phyloP scores from a whole-genome alignment of 2,329 filamentous ascomycete species.

The Trichophyton simii region DNA sequence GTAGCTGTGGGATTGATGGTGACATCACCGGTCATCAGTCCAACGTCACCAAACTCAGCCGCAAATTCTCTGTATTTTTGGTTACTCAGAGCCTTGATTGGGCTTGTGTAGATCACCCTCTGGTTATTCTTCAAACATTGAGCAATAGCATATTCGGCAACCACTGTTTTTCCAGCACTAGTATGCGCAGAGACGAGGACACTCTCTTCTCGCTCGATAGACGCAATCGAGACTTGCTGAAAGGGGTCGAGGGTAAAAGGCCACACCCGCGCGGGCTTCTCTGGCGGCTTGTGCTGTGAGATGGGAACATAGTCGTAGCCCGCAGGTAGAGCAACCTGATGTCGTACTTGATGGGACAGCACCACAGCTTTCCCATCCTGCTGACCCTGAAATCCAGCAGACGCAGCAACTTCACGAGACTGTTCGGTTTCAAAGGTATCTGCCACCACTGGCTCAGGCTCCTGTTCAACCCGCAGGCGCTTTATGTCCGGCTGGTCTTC shows the following conservation, averaged over 20 bases:
- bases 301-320: slow-evolving; percentile 94
- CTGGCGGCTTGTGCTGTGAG: slow-evolving; percentile 82
- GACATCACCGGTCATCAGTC: slow-evolving; percentile 96
- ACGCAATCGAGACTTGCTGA: slow-evolving; percentile 86
- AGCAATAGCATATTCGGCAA: slow-evolving; percentile 95
- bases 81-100: slow-evolving; percentile 96
- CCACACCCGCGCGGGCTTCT: slow-evolving; percentile 70
- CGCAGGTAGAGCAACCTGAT: slow-evolving; percentile 89
- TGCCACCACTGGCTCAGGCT: slow-evolving; percentile 69
- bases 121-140: slow-evolving; percentile 96
- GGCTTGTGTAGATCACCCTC: slow-evolving; percentile 96
- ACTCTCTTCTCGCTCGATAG: slow-evolving; percentile 91
- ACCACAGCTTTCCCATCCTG: slow-evolving; percentile 56
- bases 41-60: slow-evolving; percentile 90
- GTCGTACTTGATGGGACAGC: slow-evolving; percentile 92
- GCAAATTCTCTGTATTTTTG: slow-evolving; percentile 97
- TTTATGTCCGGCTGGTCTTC: slow-evolving; percentile 34
- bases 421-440: slow-evolving; percentile 93
- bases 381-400: slow-evolving; percentile 54
- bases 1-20: slow-evolving; percentile 98
- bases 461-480: slow-evolving; percentile 42
- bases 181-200: slow-evolving; percentile 95
- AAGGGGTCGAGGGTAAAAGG: slow-evolving; percentile 93
- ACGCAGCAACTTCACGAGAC: slow-evolving; percentile 75
- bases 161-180: slow-evolving; percentile 93